phyloP scores from a whole-genome alignment of 805 yeast genomes.

The Saccharomycopsis oosterbeekiorum region DNA sequence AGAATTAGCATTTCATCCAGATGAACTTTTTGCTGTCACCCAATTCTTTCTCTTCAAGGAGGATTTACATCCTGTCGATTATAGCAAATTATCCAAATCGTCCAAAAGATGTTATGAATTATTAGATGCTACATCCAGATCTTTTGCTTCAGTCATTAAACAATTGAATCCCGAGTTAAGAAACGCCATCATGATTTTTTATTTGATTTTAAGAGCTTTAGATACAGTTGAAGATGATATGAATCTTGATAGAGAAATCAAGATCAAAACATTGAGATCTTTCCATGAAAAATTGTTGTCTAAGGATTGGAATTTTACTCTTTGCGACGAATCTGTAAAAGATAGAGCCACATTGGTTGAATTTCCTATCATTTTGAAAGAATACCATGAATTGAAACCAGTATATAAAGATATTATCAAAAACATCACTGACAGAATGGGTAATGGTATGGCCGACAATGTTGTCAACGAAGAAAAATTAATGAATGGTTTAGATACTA shows the following conservation, averaged over 20 bases:
- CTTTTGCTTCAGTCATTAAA: conserved; percentile 88
- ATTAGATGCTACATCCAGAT: conserved; percentile 66
- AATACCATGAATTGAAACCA: conserved; percentile 63
- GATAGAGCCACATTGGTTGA: conserved; percentile 77
- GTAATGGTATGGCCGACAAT: conserved; percentile 96
- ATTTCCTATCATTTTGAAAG: conserved; percentile 58
- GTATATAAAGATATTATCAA: conserved; percentile 69
- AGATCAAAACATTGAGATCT: conserved; percentile 61
- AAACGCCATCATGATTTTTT: conserved; percentile 73
- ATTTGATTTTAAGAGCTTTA: conserved; percentile 76
- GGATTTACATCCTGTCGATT: conserved; percentile 41
- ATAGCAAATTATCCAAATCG: conserved; percentile 31
- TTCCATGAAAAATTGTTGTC: conserved; percentile 56
- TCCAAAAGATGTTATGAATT: conserved; percentile 58
- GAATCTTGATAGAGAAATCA: conserved; percentile 62
- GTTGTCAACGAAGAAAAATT: conserved; percentile 69
- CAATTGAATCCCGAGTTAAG: conserved; percentile 87
- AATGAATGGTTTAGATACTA: conserved; percentile 64
- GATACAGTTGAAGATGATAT: conserved; percentile 97
- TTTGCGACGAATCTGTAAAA: conserved; percentile 63
- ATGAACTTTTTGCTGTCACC: conserved; percentile 58
- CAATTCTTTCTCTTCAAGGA: conserved; percentile 51
- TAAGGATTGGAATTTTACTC: conserved; percentile 74
- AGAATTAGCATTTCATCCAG: conserved; percentile 58
- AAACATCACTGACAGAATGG: conserved; percentile 80